Percentiles rank a stretch among this genome's conserved stretches.
Conservation (phyloP, 2,329 filamentous ascomycete species). For the Pseudogymnoascus sp. region DNA sequence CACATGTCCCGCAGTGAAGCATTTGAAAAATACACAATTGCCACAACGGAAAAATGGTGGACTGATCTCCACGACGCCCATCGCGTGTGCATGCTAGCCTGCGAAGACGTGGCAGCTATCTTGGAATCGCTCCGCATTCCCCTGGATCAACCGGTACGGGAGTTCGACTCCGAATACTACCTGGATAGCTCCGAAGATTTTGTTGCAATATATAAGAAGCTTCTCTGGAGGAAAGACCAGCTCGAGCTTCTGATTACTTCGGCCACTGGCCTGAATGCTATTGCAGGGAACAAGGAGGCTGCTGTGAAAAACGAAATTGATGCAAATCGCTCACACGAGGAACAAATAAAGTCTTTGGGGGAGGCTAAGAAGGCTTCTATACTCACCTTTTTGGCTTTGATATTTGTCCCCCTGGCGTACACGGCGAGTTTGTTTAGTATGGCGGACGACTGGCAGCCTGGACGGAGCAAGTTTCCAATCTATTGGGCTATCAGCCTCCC, state of each 20-base stretch:
- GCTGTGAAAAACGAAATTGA: not conserved
- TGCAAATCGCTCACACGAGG: not conserved
- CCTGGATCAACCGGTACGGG: not conserved
- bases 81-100: not conserved
- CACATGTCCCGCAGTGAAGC: not conserved
- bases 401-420: conserved; percentile 30
- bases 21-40: not conserved
- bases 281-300: not conserved
- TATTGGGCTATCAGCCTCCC: not conserved
- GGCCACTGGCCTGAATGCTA: not conserved
- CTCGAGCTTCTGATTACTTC: not conserved
- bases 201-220: not conserved
- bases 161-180: not conserved
- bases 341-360: not conserved
- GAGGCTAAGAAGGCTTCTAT: not conserved
- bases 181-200: not conserved
- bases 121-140: not conserved
- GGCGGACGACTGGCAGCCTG: conserved; percentile 19
- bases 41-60: not conserved
- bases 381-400: conserved; percentile 29
- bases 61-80: not conserved
- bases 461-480: not conserved
- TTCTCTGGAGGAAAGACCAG: not conserved
- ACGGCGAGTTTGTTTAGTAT: conserved; percentile 28
- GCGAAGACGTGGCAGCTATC: not conserved